These are phyloP conservation scores for Candida pini DNA, from an alignment of 805 yeast genomes.

Conservation along the genomic window DNA sequence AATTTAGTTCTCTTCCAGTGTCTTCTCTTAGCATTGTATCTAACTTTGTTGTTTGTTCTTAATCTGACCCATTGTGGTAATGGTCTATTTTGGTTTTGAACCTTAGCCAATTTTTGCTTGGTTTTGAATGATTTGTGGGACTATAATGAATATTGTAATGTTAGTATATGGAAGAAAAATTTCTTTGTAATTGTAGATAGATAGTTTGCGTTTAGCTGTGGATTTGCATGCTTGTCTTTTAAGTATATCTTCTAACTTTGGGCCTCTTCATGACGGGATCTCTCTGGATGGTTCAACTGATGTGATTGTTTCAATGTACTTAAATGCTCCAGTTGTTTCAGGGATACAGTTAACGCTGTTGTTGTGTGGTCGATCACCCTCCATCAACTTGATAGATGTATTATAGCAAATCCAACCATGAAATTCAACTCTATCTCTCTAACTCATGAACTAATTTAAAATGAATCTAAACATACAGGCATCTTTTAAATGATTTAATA, in stretches of 20 bases:
- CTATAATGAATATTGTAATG: conserved; percentile 30
- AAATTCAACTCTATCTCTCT: too few relatives aligned
- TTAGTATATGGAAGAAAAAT: background rate
- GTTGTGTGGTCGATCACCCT: too few relatives aligned
- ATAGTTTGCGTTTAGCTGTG: conserved; percentile 1
- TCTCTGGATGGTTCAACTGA: too few relatives aligned
- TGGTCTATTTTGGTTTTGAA: conserved; percentile 98
- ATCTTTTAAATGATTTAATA: too few relatives aligned
- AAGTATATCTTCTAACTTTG: background rate
- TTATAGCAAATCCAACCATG: too few relatives aligned
- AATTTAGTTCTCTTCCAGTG: conserved; percentile 99
- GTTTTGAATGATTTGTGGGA: conserved; percentile 94
- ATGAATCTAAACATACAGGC: too few relatives aligned
- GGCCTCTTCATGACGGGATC: too few relatives aligned
- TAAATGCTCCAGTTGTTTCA: too few relatives aligned
- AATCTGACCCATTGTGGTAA: conserved; percentile 99
- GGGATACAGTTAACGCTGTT: too few relatives aligned
- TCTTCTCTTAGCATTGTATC: conserved; percentile 99
- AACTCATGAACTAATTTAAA: too few relatives aligned
- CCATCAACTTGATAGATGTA: too few relatives aligned
- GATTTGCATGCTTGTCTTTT: background rate
- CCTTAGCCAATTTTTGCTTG: conserved; percentile 99
- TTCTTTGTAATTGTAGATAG: background rate
- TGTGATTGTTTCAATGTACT: too few relatives aligned
- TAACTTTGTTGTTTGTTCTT: conserved; percentile 95